These are phyloP conservation scores for Cornus suecica DNA, from an alignment of 148 eudicot genomes.

Conservation along the genomic window DNA sequence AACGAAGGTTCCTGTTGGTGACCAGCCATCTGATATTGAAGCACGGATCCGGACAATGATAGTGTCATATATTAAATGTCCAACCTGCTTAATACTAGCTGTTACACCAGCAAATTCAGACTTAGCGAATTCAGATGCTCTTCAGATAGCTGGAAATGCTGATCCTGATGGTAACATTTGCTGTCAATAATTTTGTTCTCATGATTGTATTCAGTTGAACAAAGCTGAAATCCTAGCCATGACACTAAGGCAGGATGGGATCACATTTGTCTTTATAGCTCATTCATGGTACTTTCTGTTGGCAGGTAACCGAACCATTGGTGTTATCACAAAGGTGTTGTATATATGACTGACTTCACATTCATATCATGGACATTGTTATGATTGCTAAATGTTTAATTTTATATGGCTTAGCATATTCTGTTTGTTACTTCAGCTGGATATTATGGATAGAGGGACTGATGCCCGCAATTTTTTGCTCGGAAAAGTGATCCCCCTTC, in stretches of 20 bases:
- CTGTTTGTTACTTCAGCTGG: conserved; percentile 52
- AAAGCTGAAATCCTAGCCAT: background rate
- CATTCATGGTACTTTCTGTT: conserved; percentile 16
- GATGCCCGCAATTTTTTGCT: conserved; percentile 92
- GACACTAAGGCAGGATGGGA: background rate
- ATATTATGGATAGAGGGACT: conserved; percentile 95
- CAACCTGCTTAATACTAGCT: conserved; percentile 79
- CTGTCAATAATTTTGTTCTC: background rate
- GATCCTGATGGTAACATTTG: conserved; percentile 81
- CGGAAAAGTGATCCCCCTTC: conserved; percentile 88
- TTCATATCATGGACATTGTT: background rate
- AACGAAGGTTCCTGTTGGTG: conserved; percentile 96
- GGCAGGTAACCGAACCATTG: conserved; percentile 87
- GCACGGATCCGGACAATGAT: conserved; percentile 88
- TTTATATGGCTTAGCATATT: conserved; percentile 2
- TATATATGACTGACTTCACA: background rate
- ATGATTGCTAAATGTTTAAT: background rate
- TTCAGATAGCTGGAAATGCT: conserved; percentile 89
- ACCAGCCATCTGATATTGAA: conserved; percentile 93
- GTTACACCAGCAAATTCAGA: conserved; percentile 93
- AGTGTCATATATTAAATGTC: conserved; percentile 67
- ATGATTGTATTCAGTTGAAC: background rate
- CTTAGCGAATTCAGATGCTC: conserved; percentile 91
- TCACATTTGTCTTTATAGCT: conserved; percentile 17
- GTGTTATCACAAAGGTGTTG: conserved; percentile 83